phyloP scores from a whole-genome alignment of 75 land plant species.

The Selaginella tamariscina region DNA sequence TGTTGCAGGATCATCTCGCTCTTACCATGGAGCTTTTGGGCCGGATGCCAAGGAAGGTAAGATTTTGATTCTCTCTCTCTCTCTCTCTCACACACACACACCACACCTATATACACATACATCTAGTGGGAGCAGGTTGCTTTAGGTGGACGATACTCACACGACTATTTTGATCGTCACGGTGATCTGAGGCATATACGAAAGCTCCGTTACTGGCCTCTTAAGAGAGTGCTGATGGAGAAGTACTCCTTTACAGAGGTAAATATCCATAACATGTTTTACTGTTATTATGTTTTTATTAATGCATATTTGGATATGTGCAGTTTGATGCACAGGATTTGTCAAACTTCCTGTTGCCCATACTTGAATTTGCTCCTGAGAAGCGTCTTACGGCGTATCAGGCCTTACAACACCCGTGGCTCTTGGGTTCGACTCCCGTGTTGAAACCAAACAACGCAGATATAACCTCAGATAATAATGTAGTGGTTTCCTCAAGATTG shows the following conservation, averaged over 20 bases:
- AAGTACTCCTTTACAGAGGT: constrained; percentile 53
- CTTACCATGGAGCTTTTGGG: constrained; percentile 90
- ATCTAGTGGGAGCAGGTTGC: no score
- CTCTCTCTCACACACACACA: no score
- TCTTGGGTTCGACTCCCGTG: constrained; percentile 10
- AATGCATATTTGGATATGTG: no score
- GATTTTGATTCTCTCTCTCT: no score
- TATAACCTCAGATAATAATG: no score
- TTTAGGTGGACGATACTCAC: constrained; percentile 54
- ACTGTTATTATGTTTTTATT: no score
- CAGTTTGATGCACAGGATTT: constrained; percentile 67
- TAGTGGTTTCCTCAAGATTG: not conserved
- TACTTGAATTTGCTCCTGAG: constrained; percentile 79
- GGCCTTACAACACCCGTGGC: constrained; percentile 75
- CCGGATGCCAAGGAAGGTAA: constrained; percentile 81
- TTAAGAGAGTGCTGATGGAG: constrained; percentile 51
- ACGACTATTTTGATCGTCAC: constrained; percentile 70
- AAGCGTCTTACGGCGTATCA: constrained; percentile 82
- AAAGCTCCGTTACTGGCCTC: constrained; percentile 60
- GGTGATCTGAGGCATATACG: constrained; percentile 79
- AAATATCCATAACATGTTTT: no score
- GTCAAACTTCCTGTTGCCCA: constrained; percentile 51
- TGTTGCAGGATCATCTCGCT: constrained; percentile 87
- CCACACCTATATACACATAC: no score
- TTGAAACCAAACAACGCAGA: not conserved